Percentiles rank a stretch among this genome's conserved stretches.
These are phyloP conservation scores for Botrytis cinerea DNA, from an alignment of 2,329 filamentous ascomycete genomes.

Conservation along the genomic window DNA sequence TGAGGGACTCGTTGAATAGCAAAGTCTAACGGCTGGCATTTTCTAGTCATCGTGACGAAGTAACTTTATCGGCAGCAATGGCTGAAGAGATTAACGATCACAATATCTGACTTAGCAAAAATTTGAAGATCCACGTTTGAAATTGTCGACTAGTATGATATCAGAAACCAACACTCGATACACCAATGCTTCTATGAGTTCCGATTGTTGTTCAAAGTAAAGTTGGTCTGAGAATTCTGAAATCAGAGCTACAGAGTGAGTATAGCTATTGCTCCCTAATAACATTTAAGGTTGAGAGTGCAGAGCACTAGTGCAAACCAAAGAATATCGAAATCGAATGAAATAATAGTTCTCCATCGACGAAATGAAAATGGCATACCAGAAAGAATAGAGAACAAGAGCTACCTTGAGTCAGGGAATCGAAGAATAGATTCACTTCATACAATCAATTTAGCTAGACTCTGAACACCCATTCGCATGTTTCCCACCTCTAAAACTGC, in stretches of 20 bases:
- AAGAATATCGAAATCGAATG: not conserved
- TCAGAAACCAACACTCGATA: not conserved
- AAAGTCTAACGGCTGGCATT: not conserved
- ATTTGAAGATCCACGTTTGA: not conserved
- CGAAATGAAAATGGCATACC: not conserved
- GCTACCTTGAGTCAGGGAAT: not conserved
- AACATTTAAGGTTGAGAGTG: not conserved
- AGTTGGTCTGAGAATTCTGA: not conserved
- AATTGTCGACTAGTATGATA: not conserved
- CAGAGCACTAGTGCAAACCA: not conserved
- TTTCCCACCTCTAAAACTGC: not conserved
- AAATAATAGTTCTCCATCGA: not conserved
- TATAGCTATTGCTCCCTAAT: no score
- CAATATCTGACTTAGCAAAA: not conserved
- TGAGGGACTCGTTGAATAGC: not conserved
- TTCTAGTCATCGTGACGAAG: not conserved
- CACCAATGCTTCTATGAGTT: not conserved
- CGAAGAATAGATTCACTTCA: not conserved
- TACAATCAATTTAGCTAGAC: not conserved
- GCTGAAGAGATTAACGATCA: not conserved
- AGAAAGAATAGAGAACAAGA: not conserved
- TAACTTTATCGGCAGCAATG: not conserved
- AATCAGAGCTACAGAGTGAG: not conserved
- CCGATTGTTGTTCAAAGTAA: not conserved
- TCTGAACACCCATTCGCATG: not conserved